Percentiles rank a stretch among this genome's conserved stretches.
These are phyloP conservation scores for Lichtheimia ramosa DNA, from an alignment of 371 early-diverging fungal species.

Conservation along the genomic window DNA sequence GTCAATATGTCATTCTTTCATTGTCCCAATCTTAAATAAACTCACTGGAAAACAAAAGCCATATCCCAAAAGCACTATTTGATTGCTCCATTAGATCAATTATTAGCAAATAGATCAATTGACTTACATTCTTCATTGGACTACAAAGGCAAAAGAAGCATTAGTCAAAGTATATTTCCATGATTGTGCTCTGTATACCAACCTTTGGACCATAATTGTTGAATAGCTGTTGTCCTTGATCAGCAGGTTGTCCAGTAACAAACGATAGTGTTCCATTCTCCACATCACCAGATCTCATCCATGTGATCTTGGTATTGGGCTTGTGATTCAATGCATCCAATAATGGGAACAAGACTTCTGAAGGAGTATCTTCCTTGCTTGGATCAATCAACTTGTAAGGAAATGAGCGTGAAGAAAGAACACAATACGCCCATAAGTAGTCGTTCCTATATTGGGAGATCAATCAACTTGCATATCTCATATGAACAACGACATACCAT, in stretches of 20 bases:
- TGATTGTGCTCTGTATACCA: neutral
- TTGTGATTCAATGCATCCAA: constrained; percentile 61
- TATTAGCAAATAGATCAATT: constrained; percentile 23
- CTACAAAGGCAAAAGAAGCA: constrained; percentile 10
- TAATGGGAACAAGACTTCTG: constrained; percentile 56
- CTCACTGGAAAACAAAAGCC: constrained; percentile 62
- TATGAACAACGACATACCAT: neutral
- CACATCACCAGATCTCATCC: constrained; percentile 34
- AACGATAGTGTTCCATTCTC: constrained; percentile 35
- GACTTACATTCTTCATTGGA: constrained; percentile 70
- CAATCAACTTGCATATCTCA: neutral
- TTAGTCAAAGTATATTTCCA: neutral
- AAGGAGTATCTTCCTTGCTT: constrained; percentile 11
- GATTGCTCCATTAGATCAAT: neutral
- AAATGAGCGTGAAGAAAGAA: constrained; percentile 62
- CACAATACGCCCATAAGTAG: constrained; percentile 62
- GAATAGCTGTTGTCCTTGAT: constrained; percentile 49
- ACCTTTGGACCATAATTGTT: constrained; percentile 75
- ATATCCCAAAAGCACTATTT: constrained; percentile 53
- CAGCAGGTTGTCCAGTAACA: constrained; percentile 30
- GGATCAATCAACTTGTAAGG: constrained; percentile 52
- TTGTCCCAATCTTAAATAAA: neutral
- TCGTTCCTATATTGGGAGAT: constrained; percentile 40
- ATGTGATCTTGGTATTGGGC: constrained; percentile 53
- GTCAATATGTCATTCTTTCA: neutral